These are phyloP conservation scores for Aspergillus sp. DNA, from an alignment of 2,329 filamentous ascomycete species.

Conservation along the genomic window DNA sequence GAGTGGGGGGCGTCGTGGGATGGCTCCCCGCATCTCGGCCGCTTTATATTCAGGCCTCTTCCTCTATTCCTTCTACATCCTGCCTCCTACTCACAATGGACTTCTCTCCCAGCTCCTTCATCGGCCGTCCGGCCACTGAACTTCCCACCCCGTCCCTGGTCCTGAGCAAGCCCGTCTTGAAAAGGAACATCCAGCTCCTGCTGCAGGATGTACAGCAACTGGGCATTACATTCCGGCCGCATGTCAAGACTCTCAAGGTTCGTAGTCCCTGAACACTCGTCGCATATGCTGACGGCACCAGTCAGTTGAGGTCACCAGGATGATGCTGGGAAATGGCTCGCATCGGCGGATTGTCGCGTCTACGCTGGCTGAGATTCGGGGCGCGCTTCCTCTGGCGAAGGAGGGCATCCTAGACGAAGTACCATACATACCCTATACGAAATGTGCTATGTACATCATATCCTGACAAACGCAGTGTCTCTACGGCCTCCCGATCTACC, in stretches of 20 bases:
- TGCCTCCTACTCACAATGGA: no score
- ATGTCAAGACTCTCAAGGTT: conserved; percentile 41
- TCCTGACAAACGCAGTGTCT: conserved; percentile 15
- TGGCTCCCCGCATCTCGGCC: no score
- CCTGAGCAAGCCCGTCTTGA: conserved; percentile 30
- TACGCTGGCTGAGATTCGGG: conserved; percentile 34
- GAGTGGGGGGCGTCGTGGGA: no score
- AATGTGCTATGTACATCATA: not conserved
- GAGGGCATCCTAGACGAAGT: conserved; percentile 36
- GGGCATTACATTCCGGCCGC: conserved; percentile 32
- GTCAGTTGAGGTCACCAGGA: conserved; percentile 23
- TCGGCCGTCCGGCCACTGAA: conserved; percentile 24
- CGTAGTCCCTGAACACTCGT: not conserved
- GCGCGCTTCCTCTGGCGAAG: conserved; percentile 29
- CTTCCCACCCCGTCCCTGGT: conserved; percentile 34
- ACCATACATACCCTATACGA: no score
- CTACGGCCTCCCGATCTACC: conserved; percentile 35
- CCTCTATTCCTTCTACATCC: no score
- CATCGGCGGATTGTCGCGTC: conserved; percentile 34
- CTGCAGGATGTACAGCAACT: conserved; percentile 32
- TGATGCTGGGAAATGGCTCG: conserved; percentile 34
- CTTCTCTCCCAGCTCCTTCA: conserved; percentile 24
- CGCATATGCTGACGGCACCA: not conserved
- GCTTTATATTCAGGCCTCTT: no score
- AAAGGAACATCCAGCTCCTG: conserved; percentile 29